Percentiles rank a stretch among this genome's conserved stretches.
Conservation (phyloP, 495 filamentous ascomycete genomes). For the Penicilliopsis zonata region DNA sequence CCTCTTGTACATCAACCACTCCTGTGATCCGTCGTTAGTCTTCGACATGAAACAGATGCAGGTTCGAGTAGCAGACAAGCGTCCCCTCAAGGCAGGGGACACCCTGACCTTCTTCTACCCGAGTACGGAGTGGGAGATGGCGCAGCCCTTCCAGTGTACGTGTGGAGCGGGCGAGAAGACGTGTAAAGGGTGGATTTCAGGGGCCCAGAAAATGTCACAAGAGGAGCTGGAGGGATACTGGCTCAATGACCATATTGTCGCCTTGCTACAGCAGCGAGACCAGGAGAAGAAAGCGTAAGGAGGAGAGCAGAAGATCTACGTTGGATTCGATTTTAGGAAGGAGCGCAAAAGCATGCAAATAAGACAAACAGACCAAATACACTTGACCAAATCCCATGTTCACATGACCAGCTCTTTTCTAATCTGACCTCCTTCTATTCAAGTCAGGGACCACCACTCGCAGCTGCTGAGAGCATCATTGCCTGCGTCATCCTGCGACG, state of each 20-base stretch:
- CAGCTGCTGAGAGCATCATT: constrained; percentile 22
- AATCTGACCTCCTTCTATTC: no score
- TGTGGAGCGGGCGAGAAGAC: constrained; percentile 32
- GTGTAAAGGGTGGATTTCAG: constrained; percentile 23
- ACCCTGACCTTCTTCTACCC: constrained; percentile 73
- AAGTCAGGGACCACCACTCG: constrained; percentile 3
- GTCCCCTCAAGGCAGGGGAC: constrained; percentile 43
- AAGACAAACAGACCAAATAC: no score
- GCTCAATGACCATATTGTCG: constrained; percentile 25
- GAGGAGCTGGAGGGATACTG: constrained; percentile 22
- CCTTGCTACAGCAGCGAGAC: constrained; percentile 13
- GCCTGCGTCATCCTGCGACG: constrained; percentile 33
- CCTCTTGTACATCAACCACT: constrained; percentile 66
- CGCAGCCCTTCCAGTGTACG: constrained; percentile 56
- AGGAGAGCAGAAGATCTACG: no score
- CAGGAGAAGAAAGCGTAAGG: no score
- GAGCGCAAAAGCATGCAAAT: no score
- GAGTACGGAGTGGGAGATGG: constrained; percentile 65
- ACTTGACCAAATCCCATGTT: no score
- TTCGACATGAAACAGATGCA: constrained; percentile 57
- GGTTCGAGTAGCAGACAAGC: constrained; percentile 44
- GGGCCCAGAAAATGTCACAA: constrained; percentile 17
- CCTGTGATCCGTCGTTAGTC: constrained; percentile 53
- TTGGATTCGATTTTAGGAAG: no score
- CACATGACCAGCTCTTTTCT: no score